These are phyloP conservation scores for Uronychia setigera DNA, from an alignment of 73 alveolate species.

Conservation along the genomic window DNA sequence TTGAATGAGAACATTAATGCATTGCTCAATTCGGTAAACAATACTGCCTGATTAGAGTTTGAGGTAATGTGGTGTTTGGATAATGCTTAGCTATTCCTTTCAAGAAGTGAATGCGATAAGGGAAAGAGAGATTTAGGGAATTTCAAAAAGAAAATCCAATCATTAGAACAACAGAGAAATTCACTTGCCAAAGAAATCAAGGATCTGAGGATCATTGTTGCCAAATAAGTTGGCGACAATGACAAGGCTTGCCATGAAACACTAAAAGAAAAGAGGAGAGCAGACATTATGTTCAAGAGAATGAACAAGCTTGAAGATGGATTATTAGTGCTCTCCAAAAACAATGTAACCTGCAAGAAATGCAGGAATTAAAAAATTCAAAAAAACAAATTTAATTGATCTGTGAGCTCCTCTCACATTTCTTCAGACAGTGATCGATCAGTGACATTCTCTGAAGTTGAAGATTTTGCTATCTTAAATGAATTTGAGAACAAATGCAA, in stretches of 20 bases:
- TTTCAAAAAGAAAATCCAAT: neutral
- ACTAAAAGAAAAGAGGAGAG: neutral
- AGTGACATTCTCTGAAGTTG: neutral
- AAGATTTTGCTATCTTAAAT: neutral
- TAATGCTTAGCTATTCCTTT: neutral
- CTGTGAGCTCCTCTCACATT: too few relatives aligned
- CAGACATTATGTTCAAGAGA: neutral
- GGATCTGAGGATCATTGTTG: neutral
- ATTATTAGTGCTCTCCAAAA: neutral
- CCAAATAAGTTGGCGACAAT: neutral
- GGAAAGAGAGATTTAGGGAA: neutral
- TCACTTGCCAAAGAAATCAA: neutral
- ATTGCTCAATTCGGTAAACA: neutral
- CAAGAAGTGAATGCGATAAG: neutral
- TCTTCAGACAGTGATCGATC: neutral
- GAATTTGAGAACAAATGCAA: neutral
- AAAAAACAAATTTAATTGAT: neutral
- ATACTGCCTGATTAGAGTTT: neutral
- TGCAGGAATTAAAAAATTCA: neutral
- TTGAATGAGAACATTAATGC: neutral
- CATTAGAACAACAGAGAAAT: neutral
- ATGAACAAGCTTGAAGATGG: neutral
- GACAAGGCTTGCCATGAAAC: neutral
- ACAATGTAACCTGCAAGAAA: neutral
- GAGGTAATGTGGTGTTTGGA: neutral